Conservation (phyloP, 1,284 basidiomycete genomes). For the Irpex sp. region DNA sequence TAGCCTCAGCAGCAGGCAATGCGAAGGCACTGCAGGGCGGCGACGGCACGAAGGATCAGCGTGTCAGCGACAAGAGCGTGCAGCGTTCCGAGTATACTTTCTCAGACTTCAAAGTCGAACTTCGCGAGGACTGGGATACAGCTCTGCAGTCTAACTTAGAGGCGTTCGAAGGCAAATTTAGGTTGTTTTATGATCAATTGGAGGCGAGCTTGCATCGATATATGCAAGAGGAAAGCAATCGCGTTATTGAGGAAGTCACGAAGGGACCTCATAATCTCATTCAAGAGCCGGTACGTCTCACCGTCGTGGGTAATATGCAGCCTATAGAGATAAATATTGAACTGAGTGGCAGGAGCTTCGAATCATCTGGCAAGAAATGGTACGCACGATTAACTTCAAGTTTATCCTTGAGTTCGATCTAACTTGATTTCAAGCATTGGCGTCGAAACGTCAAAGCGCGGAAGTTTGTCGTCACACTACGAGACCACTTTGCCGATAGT, state of each 20-base stretch:
- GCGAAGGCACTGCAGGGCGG: background rate
- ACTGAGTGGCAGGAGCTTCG: background rate
- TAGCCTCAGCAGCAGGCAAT: background rate
- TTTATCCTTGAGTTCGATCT: conserved; percentile 1
- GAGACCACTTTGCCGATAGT: conserved; percentile 30
- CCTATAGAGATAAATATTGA: too few species aligned
- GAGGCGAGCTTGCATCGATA: conserved; percentile 18
- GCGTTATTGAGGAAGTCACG: conserved; percentile 17
- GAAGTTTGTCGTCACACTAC: conserved; percentile 32
- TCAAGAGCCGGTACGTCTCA: conserved; percentile 4
- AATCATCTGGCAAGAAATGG: conserved; percentile 11
- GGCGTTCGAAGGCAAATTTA: conserved; percentile 27
- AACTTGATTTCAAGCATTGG: conserved; percentile 25
- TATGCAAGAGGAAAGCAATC: conserved; percentile 21
- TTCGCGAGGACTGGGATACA: conserved; percentile 20
- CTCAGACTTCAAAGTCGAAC: conserved; percentile 26
- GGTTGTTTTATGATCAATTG: conserved; percentile 22
- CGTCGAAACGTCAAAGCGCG: conserved; percentile 31
- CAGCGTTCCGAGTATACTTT: conserved; percentile 8
- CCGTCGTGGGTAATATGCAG: background rate
- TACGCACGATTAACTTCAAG: background rate
- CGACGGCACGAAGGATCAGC: conserved; percentile 1
- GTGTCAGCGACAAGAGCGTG: conserved; percentile 5
- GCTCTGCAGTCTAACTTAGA: conserved; percentile 23
- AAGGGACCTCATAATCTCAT: conserved; percentile 10